Percentiles rank a stretch among this genome's conserved stretches.
Conservation (phyloP, 1,139 yeast genomes). For the Taphrina deformans region DNA sequence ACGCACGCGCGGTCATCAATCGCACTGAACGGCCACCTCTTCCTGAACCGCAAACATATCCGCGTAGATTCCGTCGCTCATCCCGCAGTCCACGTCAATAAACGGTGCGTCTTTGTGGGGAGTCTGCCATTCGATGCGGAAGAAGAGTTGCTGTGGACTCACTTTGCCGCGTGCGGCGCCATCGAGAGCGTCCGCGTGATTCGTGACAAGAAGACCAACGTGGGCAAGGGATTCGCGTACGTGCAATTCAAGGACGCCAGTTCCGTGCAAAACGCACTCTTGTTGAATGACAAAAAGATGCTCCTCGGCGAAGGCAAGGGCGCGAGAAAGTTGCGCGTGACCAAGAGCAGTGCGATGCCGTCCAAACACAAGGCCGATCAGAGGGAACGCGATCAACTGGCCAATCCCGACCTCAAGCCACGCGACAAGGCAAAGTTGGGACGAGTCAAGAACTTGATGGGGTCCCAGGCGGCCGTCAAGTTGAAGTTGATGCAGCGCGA, state of each 20-base stretch:
- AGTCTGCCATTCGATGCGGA: conserved; percentile 88
- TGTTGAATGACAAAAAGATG: conserved; percentile 71
- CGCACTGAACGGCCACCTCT: conserved; percentile 64
- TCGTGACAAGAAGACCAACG: conserved; percentile 87
- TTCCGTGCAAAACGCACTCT: conserved; percentile 77
- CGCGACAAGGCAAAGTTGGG: conserved; percentile 74
- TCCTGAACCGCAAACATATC: conserved; percentile 65
- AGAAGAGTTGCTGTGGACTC: conserved; percentile 86
- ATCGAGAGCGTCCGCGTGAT: conserved; percentile 87
- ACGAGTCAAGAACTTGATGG: conserved; percentile 70
- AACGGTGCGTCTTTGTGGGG: conserved; percentile 86
- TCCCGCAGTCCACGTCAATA: conserved; percentile 77
- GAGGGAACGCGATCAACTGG: conserved; percentile 40
- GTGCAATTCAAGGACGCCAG: conserved; percentile 84
- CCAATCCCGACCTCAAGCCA: conserved; percentile 38
- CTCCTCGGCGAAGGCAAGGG: conserved; percentile 43
- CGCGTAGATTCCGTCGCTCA: conserved; percentile 91
- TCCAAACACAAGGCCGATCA: conserved; percentile 19
- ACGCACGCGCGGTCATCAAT: conserved; percentile 57
- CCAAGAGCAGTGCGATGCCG: conserved; percentile 64
- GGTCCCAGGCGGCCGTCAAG: conserved; percentile 75
- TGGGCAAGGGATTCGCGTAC: conserved; percentile 97
- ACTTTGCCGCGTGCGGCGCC: conserved; percentile 62
- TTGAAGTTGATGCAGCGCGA: conserved; percentile 51
- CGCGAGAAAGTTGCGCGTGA: conserved; percentile 70